Evolutionary conservation across 2,329 filamentous ascomycete species (phyloP).

Genomic region (Trichoderma koningii): DNA sequence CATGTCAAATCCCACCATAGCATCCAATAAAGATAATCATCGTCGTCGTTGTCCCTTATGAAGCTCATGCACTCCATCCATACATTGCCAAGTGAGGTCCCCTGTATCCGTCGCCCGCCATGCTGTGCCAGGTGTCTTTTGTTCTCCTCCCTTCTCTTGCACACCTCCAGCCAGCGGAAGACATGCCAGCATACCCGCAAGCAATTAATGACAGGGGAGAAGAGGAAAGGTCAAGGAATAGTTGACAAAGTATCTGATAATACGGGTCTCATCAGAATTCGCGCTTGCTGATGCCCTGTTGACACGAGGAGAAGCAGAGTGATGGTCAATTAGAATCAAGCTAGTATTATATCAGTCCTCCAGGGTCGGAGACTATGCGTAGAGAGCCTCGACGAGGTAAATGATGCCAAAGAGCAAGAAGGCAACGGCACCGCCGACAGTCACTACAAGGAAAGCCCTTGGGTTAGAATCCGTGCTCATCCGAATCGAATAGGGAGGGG

Average conservation of each 20-base stretch:
- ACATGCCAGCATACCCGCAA: slow-evolving; percentile 13
- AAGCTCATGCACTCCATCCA: slow-evolving; percentile 8
- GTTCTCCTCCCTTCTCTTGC: not conserved
- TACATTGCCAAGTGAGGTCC: slow-evolving; percentile 4
- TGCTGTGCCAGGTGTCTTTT: not conserved
- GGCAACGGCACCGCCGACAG: slow-evolving; percentile 83
- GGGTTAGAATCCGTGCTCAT: slow-evolving; percentile 31
- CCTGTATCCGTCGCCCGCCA: not conserved
- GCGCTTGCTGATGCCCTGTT: slow-evolving; percentile 21
- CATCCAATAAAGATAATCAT: slow-evolving; percentile 5
- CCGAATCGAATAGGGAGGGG: not conserved
- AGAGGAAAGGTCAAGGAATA: not conserved
- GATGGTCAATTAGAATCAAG: slow-evolving; percentile 21
- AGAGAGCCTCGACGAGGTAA: slow-evolving; percentile 81
- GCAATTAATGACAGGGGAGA: slow-evolving; percentile 3
- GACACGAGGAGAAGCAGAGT: slow-evolving; percentile 17
- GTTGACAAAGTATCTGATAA: not conserved
- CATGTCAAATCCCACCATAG: slow-evolving; percentile 11
- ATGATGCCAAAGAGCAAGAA: slow-evolving; percentile 92
- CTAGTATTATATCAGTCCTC: slow-evolving; percentile 3
- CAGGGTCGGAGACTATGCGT: slow-evolving; percentile 42
- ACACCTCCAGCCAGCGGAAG: slow-evolving; percentile 3
- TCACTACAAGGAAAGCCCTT: slow-evolving; percentile 60
- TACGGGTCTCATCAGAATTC: slow-evolving; percentile 9
- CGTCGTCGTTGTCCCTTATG: not conserved